phyloP scores from a whole-genome alignment of 1,139 yeast genomes.

The Scheffersomyces illinoinensis region DNA sequence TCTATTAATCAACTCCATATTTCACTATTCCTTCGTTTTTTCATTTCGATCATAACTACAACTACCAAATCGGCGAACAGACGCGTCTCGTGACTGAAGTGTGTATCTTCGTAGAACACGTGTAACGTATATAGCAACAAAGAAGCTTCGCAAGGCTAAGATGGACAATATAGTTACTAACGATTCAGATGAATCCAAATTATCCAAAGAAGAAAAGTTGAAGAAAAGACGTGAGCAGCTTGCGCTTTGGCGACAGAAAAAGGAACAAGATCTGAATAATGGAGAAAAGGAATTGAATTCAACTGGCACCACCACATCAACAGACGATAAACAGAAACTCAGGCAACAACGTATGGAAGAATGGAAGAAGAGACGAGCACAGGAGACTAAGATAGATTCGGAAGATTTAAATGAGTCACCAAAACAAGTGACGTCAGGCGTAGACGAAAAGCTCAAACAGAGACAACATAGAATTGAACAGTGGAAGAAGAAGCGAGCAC shows the following conservation, averaged over 20 bases:
- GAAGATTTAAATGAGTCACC: not conserved
- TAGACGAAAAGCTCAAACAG: conserved; percentile 15
- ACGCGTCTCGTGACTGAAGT: not conserved
- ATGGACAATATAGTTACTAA: conserved; percentile 12
- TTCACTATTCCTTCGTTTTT: not conserved
- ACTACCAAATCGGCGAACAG: not conserved
- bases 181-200: conserved; percentile 11
- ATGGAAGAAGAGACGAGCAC: conserved; percentile 32
- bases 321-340: not conserved
- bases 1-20: not conserved
- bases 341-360: conserved; percentile 38
- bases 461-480: conserved; percentile 38
- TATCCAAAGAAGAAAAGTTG: conserved; percentile 36
- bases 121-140: conserved; percentile 1
- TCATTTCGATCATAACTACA: not conserved
- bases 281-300: conserved; percentile 4
- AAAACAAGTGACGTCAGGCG: not conserved
- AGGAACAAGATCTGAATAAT: conserved; percentile 22
- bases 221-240: conserved; percentile 38
- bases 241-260: conserved; percentile 44
- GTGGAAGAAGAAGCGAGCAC: conserved; percentile 36
- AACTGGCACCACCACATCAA: not conserved
- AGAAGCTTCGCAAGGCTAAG: not conserved
- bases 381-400: not conserved
- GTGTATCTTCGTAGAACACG: not conserved